Conservation (phyloP, 805 yeast species). For the Spathaspora girioi region DNA sequence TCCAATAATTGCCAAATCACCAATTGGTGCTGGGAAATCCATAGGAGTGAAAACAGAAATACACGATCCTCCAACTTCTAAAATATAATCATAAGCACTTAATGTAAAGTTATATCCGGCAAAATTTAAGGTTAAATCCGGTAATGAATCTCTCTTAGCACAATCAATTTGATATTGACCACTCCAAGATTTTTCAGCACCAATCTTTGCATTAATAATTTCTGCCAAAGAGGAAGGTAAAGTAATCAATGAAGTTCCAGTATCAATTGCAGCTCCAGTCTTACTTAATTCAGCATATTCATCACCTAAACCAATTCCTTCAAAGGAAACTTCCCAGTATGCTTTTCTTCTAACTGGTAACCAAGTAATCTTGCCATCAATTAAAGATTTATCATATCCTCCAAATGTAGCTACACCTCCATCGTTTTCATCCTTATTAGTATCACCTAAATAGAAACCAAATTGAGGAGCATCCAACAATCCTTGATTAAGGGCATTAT, state of each 20-base stretch:
- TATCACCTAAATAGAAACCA: constrained; percentile 87
- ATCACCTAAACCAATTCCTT: constrained; percentile 87
- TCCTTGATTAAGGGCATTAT: constrained; percentile 80
- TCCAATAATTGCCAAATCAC: constrained; percentile 94
- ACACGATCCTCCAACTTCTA: constrained; percentile 94
- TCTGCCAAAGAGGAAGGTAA: constrained; percentile 95
- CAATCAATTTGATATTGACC: constrained; percentile 96
- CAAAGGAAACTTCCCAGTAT: constrained; percentile 97
- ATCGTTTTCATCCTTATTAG: constrained; percentile 55
- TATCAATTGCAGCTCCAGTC: constrained; percentile 97
- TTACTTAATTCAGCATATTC: constrained; percentile 78
- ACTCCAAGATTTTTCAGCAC: constrained; percentile 95
- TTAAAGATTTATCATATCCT: constrained; percentile 78
- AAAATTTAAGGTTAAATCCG: constrained; percentile 88
- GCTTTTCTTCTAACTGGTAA: constrained; percentile 99
- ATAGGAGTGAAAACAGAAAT: constrained; percentile 94
- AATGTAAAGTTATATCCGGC: constrained; percentile 90
- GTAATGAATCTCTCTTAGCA: constrained; percentile 75
- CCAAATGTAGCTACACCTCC: constrained; percentile 97
- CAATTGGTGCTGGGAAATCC: constrained; percentile 97
- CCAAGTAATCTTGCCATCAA: constrained; percentile 84
- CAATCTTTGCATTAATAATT: constrained; percentile 90
- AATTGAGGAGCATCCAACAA: constrained; percentile 81
- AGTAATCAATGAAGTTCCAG: constrained; percentile 95
- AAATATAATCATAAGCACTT: constrained; percentile 84